Base-by-base conservation (phyloP, 805 yeast species). In the Isabelozyma rhagii region DNA sequence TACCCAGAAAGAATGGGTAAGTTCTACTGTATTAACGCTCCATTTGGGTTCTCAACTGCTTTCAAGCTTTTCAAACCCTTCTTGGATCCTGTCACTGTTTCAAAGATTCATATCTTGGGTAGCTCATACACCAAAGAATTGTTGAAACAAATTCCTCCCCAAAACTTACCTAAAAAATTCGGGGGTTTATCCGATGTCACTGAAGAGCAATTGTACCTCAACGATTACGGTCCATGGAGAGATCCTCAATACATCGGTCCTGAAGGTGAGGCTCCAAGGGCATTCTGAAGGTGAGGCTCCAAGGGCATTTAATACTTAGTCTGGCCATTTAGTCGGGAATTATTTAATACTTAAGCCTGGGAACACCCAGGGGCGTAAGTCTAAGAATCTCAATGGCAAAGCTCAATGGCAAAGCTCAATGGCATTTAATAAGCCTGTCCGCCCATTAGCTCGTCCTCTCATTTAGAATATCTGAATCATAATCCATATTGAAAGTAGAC, bases 1-100 rank as follows among this genome's bases (percentile, higher is more conserved):
- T 94, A 94, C 68, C 99, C 99, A 13, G 99, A 94, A 78, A 87
- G 98, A 72, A 94, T 94, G 99, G 99, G 99, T 64, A 91, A 89
- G 71, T 94, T 93, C 67, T 93, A 91, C 73, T 75, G 92, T 61
- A 89, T 94, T 72, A 94, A 94, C 65, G 96, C 98, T 1, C 99
- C 99, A 55, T 94, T 91, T 66, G 99, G 99, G 2, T 94, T 94
- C 73, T 83, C 97, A 39, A 85, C 97, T 40, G 97, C 96, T 40
- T 94, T 93, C 81, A 82, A 83, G 67, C 66, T 92, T 48, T 89
- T 94, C 76, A 91, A 91, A 75, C 93, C 96, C 49, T 92, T 94
- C 73, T 80, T 94, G 65, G 99, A 94, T 67, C 98, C 98, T 3
- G 98, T 93, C 49, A 94, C 99, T 8, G 97, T 94, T 18, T 85